These are phyloP conservation scores for Colletotrichum acutatum DNA, from an alignment of 2,329 filamentous ascomycete species.

Conservation along the genomic window DNA sequence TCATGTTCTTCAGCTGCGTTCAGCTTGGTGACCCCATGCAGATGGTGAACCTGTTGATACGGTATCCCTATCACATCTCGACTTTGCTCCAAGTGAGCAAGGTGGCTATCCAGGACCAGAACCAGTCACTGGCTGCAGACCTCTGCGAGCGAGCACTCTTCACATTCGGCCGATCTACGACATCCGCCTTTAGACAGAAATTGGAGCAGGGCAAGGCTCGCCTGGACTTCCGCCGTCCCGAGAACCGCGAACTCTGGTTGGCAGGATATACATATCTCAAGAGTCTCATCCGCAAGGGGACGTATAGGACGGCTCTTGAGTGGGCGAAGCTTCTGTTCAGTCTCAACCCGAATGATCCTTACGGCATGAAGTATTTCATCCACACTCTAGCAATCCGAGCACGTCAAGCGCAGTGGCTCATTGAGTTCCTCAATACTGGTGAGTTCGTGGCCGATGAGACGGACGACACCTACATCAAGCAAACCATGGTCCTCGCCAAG, in stretches of 20 bases:
- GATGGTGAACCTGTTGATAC: constrained; percentile 76
- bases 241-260: constrained; percentile 94
- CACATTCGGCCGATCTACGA: constrained; percentile 88
- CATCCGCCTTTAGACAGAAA: constrained; percentile 82
- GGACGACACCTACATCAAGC: constrained; percentile 74
- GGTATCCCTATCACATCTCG: constrained; percentile 83
- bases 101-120: constrained; percentile 90
- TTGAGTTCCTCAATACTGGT: constrained; percentile 70
- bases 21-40: constrained; percentile 85
- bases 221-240: constrained; percentile 81
- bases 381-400: constrained; percentile 88
- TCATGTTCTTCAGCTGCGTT: constrained; percentile 82
- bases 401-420: constrained; percentile 78
- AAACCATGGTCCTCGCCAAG: constrained; percentile 81
- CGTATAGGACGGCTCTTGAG: constrained; percentile 91
- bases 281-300: constrained; percentile 89
- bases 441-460: constrained; percentile 52
- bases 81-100: constrained; percentile 94
- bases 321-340: constrained; percentile 89
- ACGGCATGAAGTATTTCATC: constrained; percentile 82
- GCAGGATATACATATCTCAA: constrained; percentile 89
- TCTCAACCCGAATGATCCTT: constrained; percentile 82
- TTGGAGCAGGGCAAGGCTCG: constrained; percentile 82
- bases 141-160: constrained; percentile 92
- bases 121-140: constrained; percentile 86